Base-by-base conservation (phyloP, 306 rosid species). In the Cucurbita pepo region DNA sequence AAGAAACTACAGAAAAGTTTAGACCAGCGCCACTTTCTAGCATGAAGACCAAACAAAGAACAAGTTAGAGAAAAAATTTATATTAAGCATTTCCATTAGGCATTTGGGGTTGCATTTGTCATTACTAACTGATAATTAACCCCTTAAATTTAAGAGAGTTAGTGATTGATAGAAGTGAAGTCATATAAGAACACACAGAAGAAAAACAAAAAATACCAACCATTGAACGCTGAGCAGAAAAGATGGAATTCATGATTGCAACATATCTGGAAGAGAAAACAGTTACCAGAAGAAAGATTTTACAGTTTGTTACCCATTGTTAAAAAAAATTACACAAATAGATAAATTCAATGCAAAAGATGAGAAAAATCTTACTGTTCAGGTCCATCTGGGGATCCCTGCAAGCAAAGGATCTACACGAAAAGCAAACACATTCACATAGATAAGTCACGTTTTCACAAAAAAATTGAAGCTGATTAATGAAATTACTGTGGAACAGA, bases 321-420 rank as follows among this genome's bases (percentile, higher is more conserved):
- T 62, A 38, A 62, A 62, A 14, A 62, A 62, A 15, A 62, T 37
- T 62, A n/a, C 50, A 38, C 72, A 62, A 81, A 58, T 36, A 76
- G 67, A 79, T 37, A 75, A 60, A 58, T 19, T 51, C 75, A 73
- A 78, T 15, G 36, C 56, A 76, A 50, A 13, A 5, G 4, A 50
- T 50, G 4, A 50, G 14, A 66, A 77, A 58, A 38, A 71, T 69
- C 86, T 47, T 86, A 94, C 97, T 91, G 97, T 81, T 89, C 97
- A 37, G 99, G 97, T 77, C 99, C 99, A 85, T 94, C 99, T 14
- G 95, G 76, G 53, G 97, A 83, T 74, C 96, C 97, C 71, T 87
- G 99, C 81, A 94, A 83, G 74, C 99, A 94, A 72, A 94, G 82
- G 83, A 87, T 90, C 99, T 89, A 97, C 80, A 56, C 53, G 48